Conservation (phyloP, 2,329 filamentous ascomycete genomes). For the Botryotinia narcissicola region DNA sequence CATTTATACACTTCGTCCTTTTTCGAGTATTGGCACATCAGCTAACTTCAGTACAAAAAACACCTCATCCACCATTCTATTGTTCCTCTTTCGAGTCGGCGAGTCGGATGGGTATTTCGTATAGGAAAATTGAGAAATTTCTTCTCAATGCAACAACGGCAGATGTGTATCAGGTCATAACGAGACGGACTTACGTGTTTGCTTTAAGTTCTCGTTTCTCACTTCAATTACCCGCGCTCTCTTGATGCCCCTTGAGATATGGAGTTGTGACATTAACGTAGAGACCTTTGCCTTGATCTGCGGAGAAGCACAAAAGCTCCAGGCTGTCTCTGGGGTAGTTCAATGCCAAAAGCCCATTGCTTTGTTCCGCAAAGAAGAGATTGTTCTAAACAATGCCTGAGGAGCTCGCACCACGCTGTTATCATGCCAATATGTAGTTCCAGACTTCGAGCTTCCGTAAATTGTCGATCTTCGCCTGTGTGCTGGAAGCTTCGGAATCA, state of each 20-base stretch:
- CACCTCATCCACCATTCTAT: neutral
- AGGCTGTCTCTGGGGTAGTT: accelerated
- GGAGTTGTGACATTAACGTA: neutral
- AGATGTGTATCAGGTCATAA: too few relatives aligned
- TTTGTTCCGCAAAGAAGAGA: neutral
- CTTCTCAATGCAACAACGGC: too few relatives aligned
- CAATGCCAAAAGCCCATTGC: neutral
- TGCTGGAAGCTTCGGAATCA: neutral
- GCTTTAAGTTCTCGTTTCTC: neutral
- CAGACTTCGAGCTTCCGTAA: neutral
- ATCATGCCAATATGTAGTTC: neutral
- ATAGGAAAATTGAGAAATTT: too few relatives aligned
- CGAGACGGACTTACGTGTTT: accelerated
- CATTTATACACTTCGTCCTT: neutral
- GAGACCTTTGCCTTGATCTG: neutral
- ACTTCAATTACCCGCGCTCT: accelerated
- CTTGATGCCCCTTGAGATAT: neutral
- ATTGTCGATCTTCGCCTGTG: neutral
- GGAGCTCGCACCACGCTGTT: neutral
- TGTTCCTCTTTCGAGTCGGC: accelerated
- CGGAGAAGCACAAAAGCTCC: too few relatives aligned
- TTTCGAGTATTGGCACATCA: neutral
- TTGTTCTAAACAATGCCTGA: accelerated
- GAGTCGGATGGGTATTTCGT: too few relatives aligned
- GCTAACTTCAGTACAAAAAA: too few relatives aligned